Evolutionary conservation across 208 protist species (phyloP).

Genomic region (Borovskyia barvae): DNA sequence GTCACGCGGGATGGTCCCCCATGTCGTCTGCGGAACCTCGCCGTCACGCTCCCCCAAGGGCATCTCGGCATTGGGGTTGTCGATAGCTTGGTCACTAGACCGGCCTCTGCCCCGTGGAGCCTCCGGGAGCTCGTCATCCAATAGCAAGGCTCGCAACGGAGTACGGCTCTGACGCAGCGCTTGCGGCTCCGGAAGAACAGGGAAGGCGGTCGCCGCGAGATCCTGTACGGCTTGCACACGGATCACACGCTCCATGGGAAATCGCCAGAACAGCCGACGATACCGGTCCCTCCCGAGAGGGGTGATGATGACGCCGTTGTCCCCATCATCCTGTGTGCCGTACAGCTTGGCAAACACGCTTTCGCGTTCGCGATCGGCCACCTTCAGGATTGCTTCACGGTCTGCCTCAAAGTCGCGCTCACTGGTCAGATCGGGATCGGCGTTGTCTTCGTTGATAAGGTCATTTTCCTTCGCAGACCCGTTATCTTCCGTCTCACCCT

Average conservation of each 20-base stretch:
- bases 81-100: no score
- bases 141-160: constrained; percentile 13
- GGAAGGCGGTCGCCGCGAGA: constrained; percentile 27
- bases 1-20: constrained; percentile 62
- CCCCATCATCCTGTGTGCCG: constrained; percentile 40
- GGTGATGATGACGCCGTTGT: constrained; percentile 54
- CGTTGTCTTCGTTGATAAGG: constrained; percentile 13
- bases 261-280: constrained; percentile 84
- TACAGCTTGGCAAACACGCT: constrained; percentile 34
- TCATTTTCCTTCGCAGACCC: not conserved
- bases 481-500: not conserved
- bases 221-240: constrained; percentile 63
- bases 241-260: constrained; percentile 68
- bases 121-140: constrained; percentile 63
- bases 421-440: not conserved
- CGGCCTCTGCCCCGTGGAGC: not conserved
- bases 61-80: not conserved
- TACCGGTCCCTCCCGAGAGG: constrained; percentile 88
- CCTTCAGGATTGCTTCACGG: constrained; percentile 31
- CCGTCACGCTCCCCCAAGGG: no score
- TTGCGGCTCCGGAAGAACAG: constrained; percentile 34
- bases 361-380: constrained; percentile 32
- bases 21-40: constrained; percentile 52
- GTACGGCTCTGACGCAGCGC: constrained; percentile 17
- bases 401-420: constrained; percentile 29